Base-by-base conservation (phyloP, 176 grass and related monocot genomes). In the Aegilops speltoides region DNA sequence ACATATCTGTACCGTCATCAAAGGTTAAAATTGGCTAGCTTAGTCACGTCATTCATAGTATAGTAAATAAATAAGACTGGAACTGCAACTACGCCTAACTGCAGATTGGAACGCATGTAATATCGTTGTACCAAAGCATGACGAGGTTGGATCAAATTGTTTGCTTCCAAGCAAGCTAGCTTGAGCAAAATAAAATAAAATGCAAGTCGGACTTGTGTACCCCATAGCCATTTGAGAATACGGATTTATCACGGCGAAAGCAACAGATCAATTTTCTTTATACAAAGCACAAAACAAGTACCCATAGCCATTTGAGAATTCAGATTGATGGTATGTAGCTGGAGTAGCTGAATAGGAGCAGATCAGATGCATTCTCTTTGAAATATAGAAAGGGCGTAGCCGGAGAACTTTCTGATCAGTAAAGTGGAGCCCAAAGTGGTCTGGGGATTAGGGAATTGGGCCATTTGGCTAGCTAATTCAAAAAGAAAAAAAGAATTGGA, bases 1-100 rank as follows among this genome's bases (percentile, higher is more conserved):
- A 98, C 87, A 81, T 96, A 96, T 86, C 92, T 96, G 84, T 32
- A 13, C 10, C 37, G 66, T 34, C 69, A 86, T 32, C 25, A 85
- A 68, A 54, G 37, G 25, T 76, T 29, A 45, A 66, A 24, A 19
- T 67, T 61, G 36, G 16, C 38, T 23, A 72, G n/a, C 46, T 54
- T 52, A 65, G 29, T 52, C 37, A 17, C 43, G 4, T 10, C 33
- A 7, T n/a, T 22, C 43, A 45, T 12, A 45, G 40, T 43, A 11
- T 45, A 19, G 54, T 57, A 29, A 31, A 73, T 10, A 82, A 82
- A 36, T 52, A 6, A 52, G 31, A 43, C 8, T 24, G 6, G 26
- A 23, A 75, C 3, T 17, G 7, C 1, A 56, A 67, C 8, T 50
- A 63, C 0, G 6, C 7, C 10, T n/a, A 37, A 63, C 6, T 46